Conservation (phyloP, 371 early-diverging fungal species). For the Mucor sp. region DNA sequence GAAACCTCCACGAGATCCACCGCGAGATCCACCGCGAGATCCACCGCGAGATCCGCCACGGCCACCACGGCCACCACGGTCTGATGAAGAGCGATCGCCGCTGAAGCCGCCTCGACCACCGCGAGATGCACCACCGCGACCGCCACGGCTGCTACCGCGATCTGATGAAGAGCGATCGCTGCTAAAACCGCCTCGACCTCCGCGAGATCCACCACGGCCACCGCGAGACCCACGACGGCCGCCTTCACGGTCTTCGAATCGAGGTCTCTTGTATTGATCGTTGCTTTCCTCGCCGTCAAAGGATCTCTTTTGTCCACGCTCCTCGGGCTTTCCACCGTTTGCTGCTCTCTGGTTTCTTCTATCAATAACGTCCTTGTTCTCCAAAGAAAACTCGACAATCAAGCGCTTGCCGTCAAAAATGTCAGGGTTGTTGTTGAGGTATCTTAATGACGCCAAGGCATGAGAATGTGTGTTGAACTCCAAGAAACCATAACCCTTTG, state of each 20-base stretch:
- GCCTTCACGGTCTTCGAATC: slow-evolving; percentile 29
- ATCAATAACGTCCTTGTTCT: slow-evolving; percentile 83
- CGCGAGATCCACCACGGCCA: not conserved
- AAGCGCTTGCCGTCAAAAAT: slow-evolving; percentile 64
- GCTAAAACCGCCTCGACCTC: slow-evolving; percentile 7
- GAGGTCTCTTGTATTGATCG: slow-evolving; percentile 4
- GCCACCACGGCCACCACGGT: slow-evolving; percentile 51
- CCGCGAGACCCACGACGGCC: slow-evolving; percentile 36
- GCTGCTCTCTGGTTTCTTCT: slow-evolving; percentile 22
- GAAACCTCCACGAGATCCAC: slow-evolving; percentile 42
- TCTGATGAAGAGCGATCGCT: slow-evolving; percentile 11
- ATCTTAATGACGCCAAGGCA: slow-evolving; percentile 89
- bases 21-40: slow-evolving; percentile 33
- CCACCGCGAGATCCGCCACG: slow-evolving; percentile 42
- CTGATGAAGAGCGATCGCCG: slow-evolving; percentile 27
- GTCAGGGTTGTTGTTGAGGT: slow-evolving; percentile 86
- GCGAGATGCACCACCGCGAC: not conserved
- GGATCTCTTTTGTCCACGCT: slow-evolving; percentile 11
- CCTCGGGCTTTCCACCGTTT: slow-evolving; percentile 39
- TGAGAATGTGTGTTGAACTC: slow-evolving; percentile 87
- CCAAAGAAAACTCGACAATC: slow-evolving; percentile 92
- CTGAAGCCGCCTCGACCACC: slow-evolving; percentile 8
- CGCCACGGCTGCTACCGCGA: slow-evolving; percentile 22
- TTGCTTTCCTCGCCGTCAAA: slow-evolving; percentile 1
- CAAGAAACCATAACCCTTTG: slow-evolving; percentile 93